A percentile compares a stretch with the other conserved stretches of the same genome.
Conservation (phyloP, 1,284 basidiomycete genomes). For the Rhodotorula mucilaginosa region DNA sequence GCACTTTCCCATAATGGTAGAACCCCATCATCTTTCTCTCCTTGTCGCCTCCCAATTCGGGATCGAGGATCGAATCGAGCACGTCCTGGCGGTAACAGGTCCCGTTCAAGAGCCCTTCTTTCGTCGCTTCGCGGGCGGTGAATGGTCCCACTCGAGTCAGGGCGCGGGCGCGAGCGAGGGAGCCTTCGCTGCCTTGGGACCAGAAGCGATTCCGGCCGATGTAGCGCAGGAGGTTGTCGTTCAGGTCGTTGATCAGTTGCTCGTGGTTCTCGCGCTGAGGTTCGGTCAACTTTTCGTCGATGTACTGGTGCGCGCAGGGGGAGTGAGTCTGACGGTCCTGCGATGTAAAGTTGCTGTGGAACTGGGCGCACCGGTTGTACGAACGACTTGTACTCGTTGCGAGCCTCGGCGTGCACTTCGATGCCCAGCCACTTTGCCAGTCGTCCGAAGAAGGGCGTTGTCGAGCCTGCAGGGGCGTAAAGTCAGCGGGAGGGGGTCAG, state of each 20-base stretch:
- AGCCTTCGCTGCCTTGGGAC: constrained; percentile 34
- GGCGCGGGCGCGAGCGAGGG: constrained; percentile 44
- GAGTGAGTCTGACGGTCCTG: not conserved
- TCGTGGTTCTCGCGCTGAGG: constrained; percentile 45
- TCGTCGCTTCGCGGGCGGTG: constrained; percentile 47
- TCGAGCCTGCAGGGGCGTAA: constrained; percentile 18
- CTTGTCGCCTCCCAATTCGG: constrained; percentile 27
- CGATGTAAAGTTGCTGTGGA: not conserved
- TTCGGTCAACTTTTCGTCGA: constrained; percentile 42
- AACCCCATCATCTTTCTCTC: constrained; percentile 40
- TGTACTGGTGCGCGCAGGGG: constrained; percentile 27
- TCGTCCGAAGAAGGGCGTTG: constrained; percentile 47
- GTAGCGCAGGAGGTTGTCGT: constrained; percentile 44
- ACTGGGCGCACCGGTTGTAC: constrained; percentile 31
- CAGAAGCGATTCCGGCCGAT: constrained; percentile 44
- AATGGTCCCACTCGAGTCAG: constrained; percentile 50
- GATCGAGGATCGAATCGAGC: constrained; percentile 41
- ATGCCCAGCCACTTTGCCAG: constrained; percentile 52
- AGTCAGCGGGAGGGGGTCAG: not conserved
- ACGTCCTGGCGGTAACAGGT: constrained; percentile 48
- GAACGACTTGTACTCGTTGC: constrained; percentile 51
- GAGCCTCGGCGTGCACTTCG: constrained; percentile 50
- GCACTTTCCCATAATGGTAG: constrained; percentile 45
- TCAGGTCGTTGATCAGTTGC: constrained; percentile 43
- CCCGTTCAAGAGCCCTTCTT: constrained; percentile 49